Evolutionary conservation across 352 stramenopile genomes (phyloP), one percentile per base, ranked within the genome.

Genomic region (Phytopythium oedochilum): DNA sequence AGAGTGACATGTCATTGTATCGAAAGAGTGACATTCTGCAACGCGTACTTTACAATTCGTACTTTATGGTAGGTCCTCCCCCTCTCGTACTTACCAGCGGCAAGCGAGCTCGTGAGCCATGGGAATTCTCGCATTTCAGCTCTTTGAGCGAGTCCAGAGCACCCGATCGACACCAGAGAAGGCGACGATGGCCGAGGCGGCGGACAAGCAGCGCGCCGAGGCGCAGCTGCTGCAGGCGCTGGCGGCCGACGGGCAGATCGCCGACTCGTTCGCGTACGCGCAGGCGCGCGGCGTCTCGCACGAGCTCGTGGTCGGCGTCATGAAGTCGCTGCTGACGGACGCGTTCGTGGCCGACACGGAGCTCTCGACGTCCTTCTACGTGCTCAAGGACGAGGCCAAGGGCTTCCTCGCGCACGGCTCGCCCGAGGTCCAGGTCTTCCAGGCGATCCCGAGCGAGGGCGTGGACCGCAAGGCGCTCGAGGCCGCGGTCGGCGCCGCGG

Each of bases 291-390:
- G 71, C 22, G 60, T 98, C 18, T 80, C 96, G 58, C 97, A 99
- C 70, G 85, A 96, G 52, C 64, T 88, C 49, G 81, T 99, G 22
- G 88, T 99, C 51, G 96, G 97, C 48, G 83, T 97, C 34, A 93
- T 98, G 73, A 99, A 99, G 78, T 98, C 88, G 55, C 82, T 99
- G 46, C 73, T 96, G 34, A 88, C 78, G 32, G 97, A 99, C 68
- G 80, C 83, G 29, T 98, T 97, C 60, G 85, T 99, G 29, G 61
- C 67, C 22, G 87, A 86, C 35, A 61, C 85, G 34, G 83, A 96
- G 66, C 59, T 83, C 43, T 75, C 74, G 20, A 86, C 84, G 28
- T 95, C 84, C 40, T 98, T 97, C 72, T 98, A 95, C 74, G 77
- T 92, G 49, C 82, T 99, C 29, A 97, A 92, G 25, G 79, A 92